phyloP scores from a whole-genome alignment of 1,284 basidiomycete genomes.

The Ganoderma resinaceum region DNA sequence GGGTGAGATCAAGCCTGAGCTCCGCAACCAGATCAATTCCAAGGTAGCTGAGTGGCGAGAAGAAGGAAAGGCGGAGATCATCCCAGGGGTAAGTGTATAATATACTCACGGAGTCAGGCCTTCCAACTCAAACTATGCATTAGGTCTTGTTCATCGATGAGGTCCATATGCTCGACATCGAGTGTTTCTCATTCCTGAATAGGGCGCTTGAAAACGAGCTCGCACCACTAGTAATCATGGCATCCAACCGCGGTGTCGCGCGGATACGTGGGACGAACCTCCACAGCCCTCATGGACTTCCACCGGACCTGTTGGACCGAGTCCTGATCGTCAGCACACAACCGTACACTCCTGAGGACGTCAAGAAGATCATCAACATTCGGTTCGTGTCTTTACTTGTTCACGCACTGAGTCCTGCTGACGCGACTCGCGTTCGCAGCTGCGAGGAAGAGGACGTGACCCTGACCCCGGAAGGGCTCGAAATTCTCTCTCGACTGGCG shows the following conservation, averaged over 20 bases:
- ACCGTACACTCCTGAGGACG: conserved; percentile 87
- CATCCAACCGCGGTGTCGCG: conserved; percentile 95
- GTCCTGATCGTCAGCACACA: conserved; percentile 96
- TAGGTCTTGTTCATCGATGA: conserved; percentile 93
- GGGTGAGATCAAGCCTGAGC: conserved; percentile 97
- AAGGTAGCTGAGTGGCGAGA: conserved; percentile 99
- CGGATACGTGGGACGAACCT: conserved; percentile 96
- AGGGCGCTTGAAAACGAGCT: conserved; percentile 94
- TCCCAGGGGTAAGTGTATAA: conserved; percentile 84
- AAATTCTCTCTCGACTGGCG: conserved; percentile 87
- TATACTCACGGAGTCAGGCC: neutral
- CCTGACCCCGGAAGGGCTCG: conserved; percentile 77
- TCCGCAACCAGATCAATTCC: conserved; percentile 95
- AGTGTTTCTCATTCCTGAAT: conserved; percentile 99
- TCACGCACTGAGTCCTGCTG: neutral
- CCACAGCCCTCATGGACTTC: conserved; percentile 93
- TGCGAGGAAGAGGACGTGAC: conserved; percentile 97
- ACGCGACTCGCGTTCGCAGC: conserved; percentile 46
- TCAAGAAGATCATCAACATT: conserved; percentile 92
- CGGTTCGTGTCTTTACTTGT: conserved; percentile 56
- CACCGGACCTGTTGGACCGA: conserved; percentile 93
- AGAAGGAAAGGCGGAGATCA: conserved; percentile 98
- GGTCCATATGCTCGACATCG: conserved; percentile 99
- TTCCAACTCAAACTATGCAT: neutral
- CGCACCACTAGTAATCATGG: conserved; percentile 97